Evolutionary conservation across 2,329 filamentous ascomycete species (phyloP), one percentile per base, ranked within the genome.

Genomic region (Aspergillus sp.): DNA sequence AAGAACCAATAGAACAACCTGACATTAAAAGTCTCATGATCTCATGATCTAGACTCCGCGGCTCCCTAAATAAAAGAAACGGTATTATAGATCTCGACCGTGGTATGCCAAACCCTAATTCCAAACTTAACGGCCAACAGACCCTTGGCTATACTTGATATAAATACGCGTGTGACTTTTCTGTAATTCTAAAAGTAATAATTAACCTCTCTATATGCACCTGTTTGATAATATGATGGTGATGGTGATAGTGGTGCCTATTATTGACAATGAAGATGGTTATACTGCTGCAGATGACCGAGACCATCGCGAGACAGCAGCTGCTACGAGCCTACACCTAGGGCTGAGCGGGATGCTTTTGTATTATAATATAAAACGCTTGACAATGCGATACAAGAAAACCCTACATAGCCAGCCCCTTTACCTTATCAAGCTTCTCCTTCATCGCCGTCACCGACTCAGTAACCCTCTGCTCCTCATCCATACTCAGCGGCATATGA

Each of bases 181-280:
- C 11, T 37, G 5, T 37, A 27, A 27, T 3, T 8, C 7, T 8
- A 0, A 27, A 27, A 8, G 25, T 27, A 8, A 8, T 27, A 8
- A 27, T 9, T 27, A 27, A 27, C 25, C 25, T 27, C 25, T 27
- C 7, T 3, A 27, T 27, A 27, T 3, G 25, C 25, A 9, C 25
- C 7, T 27, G 25, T 3, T 27, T 3, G 25, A 27, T 27, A 27
- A 31, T 8, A 31, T 31, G 27, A 31, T 31, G 9, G 6, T 7
- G 23, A 25, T 7, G 23, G 23, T 7, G 23, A 7, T 25, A 25
- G 23, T 31, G 58, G 69, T 63, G 2, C 73, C 74, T 0, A 76
- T 76, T 19, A 64, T 75, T 5, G 57, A 70, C n/a, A 74, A 62
- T 71, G 33, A 76, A 76, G 57, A 70, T 75, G 69, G 53, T 76